Percentiles rank a stretch among this genome's conserved stretches.
phyloP scores from a whole-genome alignment of 768 basidiomycete genomes.

The Lentinula guzmanii region DNA sequence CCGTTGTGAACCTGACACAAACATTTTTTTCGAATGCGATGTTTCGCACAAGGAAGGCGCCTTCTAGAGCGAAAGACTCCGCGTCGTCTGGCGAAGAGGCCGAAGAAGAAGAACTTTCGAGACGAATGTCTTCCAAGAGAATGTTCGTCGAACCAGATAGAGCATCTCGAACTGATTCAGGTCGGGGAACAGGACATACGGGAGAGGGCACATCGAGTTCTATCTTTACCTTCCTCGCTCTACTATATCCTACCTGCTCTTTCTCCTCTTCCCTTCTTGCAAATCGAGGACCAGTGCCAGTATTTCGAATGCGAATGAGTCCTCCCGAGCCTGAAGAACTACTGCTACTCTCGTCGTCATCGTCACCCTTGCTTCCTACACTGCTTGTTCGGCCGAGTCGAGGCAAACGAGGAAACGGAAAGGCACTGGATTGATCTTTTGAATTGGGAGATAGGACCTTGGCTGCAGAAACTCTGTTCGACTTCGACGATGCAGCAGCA shows the following conservation, averaged over 20 bases:
- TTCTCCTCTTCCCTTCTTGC: neutral
- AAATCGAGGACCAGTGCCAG: neutral
- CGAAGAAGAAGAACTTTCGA: neutral
- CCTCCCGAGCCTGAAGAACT: neutral
- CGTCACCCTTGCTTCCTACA: neutral
- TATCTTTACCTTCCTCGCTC: neutral
- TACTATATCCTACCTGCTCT: neutral
- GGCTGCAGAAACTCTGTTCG: neutral
- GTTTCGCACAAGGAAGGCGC: slow-evolving; percentile 81
- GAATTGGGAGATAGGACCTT: neutral
- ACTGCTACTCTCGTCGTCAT: neutral
- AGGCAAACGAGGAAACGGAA: slow-evolving; percentile 1
- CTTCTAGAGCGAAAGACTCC: slow-evolving; percentile 23
- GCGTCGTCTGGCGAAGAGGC: neutral
- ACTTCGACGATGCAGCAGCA: neutral
- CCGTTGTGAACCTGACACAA: slow-evolving; percentile 82
- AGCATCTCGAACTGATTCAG: neutral
- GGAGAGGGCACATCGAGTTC: slow-evolving; percentile 1
- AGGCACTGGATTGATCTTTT: neutral
- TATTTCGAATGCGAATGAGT: neutral
- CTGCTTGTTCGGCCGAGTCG: neutral
- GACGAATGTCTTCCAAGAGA: neutral
- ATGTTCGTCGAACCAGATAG: neutral
- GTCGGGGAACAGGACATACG: neutral
- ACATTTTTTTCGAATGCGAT: slow-evolving; percentile 83